These are phyloP conservation scores for Aspergillus neotritici DNA, from an alignment of 2,329 filamentous ascomycete genomes.

Conservation along the genomic window DNA sequence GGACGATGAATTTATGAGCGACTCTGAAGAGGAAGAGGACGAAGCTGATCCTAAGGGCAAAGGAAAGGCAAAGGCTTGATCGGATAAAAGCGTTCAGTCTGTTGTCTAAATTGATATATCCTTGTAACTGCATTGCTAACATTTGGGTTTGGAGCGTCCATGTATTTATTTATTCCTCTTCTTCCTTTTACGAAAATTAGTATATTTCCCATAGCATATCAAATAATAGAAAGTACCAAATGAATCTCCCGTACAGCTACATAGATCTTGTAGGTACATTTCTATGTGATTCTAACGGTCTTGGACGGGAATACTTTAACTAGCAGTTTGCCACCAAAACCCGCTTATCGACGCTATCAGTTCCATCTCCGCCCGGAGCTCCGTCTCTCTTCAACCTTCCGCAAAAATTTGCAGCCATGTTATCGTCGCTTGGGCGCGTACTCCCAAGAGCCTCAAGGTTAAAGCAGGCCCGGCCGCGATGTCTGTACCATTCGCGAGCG, in stretches of 20 bases:
- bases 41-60: conserved; percentile 27
- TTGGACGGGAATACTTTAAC: too few species aligned
- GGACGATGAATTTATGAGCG: conserved; percentile 44
- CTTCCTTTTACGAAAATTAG: background rate
- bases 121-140: background rate
- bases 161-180: conserved; percentile 6
- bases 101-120: conserved; percentile 12
- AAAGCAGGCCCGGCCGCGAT: background rate
- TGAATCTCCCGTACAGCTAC: background rate
- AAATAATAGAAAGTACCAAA: background rate
- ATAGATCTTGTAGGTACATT: background rate
- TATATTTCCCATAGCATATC: background rate
- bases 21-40: conserved; percentile 36
- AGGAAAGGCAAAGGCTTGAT: conserved; percentile 32
- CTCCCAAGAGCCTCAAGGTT: conserved; percentile 14
- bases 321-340: too few species aligned
- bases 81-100: background rate
- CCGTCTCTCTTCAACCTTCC: background rate
- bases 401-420: conserved; percentile 20
- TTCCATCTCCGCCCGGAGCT: conserved; percentile 2
- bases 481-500: background rate
- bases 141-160: background rate
- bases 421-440: conserved; percentile 21
- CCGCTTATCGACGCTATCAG: conserved; percentile 14
- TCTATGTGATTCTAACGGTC: background rate